Evolutionary conservation across 1,284 basidiomycete genomes (phyloP), one percentile per base, ranked within the genome.

Genomic region (Wallemia hederae): DNA sequence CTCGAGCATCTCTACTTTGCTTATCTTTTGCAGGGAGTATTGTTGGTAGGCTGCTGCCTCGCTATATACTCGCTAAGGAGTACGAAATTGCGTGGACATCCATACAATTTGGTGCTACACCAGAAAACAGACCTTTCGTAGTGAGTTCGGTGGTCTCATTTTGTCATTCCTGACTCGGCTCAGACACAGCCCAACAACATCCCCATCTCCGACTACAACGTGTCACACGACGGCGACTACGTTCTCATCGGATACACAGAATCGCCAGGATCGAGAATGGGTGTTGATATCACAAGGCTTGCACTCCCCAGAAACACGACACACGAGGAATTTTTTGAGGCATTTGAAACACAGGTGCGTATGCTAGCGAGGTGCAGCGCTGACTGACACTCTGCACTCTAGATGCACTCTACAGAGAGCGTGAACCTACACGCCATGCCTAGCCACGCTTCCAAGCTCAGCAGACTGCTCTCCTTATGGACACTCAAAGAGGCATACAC

Each of bases 401-500:
- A 49, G 39, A 49, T 49, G 39, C 39, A 49, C n/a, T 17, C 11
- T 5, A 49, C 14, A 5, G 39, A 49, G 22, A 49, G 39, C 39
- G 19, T 49, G 9, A 63, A n/a, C 63, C 59, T 49, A n/a, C 26
- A 9, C 11, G 2, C 25, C 7, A 22, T 24, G 1, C 1, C 31
- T 2, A 15, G 28, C 15, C 26, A 59, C 34, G 19, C 11, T 15
- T 49, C 39, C 5, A 49, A 49, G 22, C 39, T 49, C n/a, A 49
- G 39, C 39, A 73, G 73, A 24, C 81, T 85, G 68, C 84, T 81
- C 67, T 79, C 81, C 72, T 77, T 85, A 62, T 88, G 85, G 85
- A 86, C 85, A 2, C 72, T 84, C 67, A 88, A 88, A 70, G 85
- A 88, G 68, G 83, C 85, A 1, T 88, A 85, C 67, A 83, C 83